phyloP scores from a whole-genome alignment of 306 rosid species.

The Medicago arabica region DNA sequence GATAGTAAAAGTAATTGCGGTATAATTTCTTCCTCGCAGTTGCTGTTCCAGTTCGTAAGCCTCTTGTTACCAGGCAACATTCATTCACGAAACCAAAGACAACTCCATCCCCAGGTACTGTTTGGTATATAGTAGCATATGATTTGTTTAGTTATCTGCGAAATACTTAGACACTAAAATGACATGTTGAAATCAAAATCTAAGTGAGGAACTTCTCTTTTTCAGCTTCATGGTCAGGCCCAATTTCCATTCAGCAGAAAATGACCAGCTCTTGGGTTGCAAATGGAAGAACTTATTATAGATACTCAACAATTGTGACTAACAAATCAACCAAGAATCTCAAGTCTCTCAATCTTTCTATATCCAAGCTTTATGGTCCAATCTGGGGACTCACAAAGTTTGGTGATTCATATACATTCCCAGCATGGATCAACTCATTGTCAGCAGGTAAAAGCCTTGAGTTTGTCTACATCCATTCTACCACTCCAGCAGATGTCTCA shows the following conservation, averaged over 20 bases:
- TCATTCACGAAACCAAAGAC: constrained; percentile 54
- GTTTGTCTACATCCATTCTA: constrained; percentile 90
- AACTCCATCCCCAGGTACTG: constrained; percentile 76
- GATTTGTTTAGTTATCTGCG: background rate
- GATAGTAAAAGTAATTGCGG: background rate
- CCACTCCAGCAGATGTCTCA: constrained; percentile 74
- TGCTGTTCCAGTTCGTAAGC: constrained; percentile 57
- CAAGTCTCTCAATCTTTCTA: constrained; percentile 62
- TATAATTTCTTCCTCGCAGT: constrained; percentile 50
- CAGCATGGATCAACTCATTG: constrained; percentile 80
- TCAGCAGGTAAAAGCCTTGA: constrained; percentile 87
- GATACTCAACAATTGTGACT: constrained; percentile 81
- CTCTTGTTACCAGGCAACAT: constrained; percentile 55
- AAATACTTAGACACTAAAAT: background rate
- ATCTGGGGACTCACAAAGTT: constrained; percentile 85
- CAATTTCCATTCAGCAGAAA: constrained; percentile 72
- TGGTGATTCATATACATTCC: constrained; percentile 72
- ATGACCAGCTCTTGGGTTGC: constrained; percentile 77
- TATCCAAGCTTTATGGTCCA: constrained; percentile 88
- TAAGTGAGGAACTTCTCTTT: constrained; percentile 42
- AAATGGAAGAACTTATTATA: constrained; percentile 72
- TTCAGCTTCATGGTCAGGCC: constrained; percentile 68
- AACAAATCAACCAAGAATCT: constrained; percentile 79
- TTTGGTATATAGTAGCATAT: background rate
- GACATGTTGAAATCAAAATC: constrained; percentile 20